These are phyloP conservation scores for Marchantia paleacea DNA, from an alignment of 225 moss, liverwort and hornwort genomes.

Conservation along the genomic window DNA sequence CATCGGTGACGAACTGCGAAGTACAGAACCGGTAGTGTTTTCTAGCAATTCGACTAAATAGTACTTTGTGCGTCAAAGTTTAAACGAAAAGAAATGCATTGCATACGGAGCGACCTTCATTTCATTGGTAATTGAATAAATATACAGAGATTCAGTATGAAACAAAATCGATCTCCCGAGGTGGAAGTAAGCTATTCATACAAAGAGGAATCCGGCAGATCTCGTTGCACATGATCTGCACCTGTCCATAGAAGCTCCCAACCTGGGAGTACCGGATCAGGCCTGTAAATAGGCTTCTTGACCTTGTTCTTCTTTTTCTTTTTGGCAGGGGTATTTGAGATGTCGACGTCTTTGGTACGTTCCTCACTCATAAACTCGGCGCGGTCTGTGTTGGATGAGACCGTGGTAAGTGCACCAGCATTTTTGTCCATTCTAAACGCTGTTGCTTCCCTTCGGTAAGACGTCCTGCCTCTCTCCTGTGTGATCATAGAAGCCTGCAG, in stretches of 20 bases:
- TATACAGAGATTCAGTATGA: not conserved
- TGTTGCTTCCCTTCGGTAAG: not conserved
- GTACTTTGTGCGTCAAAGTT: too few species aligned
- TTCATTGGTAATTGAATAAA: too few species aligned
- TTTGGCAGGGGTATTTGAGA: too few species aligned
- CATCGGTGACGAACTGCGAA: too few species aligned
- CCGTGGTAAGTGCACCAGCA: not conserved
- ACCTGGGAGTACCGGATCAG: constrained; percentile 8
- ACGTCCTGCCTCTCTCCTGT: constrained; percentile 1
- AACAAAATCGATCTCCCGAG: not conserved
- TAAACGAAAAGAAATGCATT: too few species aligned
- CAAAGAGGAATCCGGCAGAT: not conserved
- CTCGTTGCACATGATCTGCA: not conserved
- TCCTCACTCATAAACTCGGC: not conserved
- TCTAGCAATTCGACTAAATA: too few species aligned
- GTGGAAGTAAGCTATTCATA: not conserved
- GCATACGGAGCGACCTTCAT: too few species aligned
- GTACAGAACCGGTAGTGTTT: too few species aligned
- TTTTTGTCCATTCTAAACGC: not conserved
- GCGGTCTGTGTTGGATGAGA: not conserved
- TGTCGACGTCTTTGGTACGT: not conserved
- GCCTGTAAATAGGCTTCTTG: not conserved
- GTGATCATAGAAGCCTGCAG: not conserved
- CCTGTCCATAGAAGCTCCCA: constrained; percentile 38
- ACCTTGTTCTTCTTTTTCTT: not conserved